These are phyloP conservation scores for Amanita subjunquillea DNA, from an alignment of 768 basidiomycete species.

Conservation along the genomic window DNA sequence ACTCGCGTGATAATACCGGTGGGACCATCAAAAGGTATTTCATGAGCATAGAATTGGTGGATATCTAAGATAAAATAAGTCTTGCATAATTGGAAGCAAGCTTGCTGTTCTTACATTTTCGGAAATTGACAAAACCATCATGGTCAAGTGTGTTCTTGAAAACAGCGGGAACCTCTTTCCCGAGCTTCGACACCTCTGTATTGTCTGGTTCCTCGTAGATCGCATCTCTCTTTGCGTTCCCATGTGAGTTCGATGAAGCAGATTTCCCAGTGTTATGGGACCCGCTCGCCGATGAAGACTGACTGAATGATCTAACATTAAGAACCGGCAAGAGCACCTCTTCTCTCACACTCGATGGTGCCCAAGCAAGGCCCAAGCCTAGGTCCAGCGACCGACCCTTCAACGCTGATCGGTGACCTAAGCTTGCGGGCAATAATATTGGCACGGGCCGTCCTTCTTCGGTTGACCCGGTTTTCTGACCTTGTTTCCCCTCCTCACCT, in stretches of 20 bases:
- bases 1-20: slow-evolving; percentile 59
- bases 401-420: slow-evolving; percentile 31
- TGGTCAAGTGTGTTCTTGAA: slow-evolving; percentile 37
- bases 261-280: background rate
- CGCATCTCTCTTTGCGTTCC: slow-evolving; percentile 11
- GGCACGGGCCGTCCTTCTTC: slow-evolving; percentile 24
- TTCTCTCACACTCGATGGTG: slow-evolving; percentile 55
- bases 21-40: slow-evolving; percentile 69
- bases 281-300: slow-evolving; percentile 16
- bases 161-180: slow-evolving; percentile 35
- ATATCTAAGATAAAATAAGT: slow-evolving; percentile 39
- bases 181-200: slow-evolving; percentile 24
- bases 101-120: slow-evolving; percentile 44
- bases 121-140: slow-evolving; percentile 39
- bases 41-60: slow-evolving; percentile 62
- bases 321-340: slow-evolving; percentile 50
- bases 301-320: slow-evolving; percentile 19
- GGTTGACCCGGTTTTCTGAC: slow-evolving; percentile 14
- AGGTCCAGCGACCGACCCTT: slow-evolving; percentile 70
- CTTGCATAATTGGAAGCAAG: slow-evolving; percentile 4
- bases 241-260: slow-evolving; percentile 8
- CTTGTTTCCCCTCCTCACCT: slow-evolving; percentile 13
- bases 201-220: slow-evolving; percentile 10
- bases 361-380: slow-evolving; percentile 62
- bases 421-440: slow-evolving; percentile 18